Evolutionary conservation across 768 basidiomycete species (phyloP), one percentile per base, ranked within the genome.

Genomic region (Mrakia frigida): DNA sequence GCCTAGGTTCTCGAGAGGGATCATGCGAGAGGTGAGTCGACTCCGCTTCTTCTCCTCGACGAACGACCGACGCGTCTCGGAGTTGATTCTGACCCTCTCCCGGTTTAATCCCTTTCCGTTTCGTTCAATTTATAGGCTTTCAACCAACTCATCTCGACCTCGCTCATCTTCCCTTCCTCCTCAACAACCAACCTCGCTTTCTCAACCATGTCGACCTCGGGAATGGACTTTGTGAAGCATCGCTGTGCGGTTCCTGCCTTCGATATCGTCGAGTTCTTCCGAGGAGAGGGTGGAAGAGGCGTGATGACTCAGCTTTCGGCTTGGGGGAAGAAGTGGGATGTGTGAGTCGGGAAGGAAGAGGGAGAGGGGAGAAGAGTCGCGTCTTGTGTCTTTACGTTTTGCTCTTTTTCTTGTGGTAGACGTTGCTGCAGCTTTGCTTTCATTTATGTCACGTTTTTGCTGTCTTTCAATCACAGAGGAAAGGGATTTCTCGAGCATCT

Each of bases 221-320:
- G 88, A 9, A 89, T 88, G 74, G 90, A 90, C 79, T 98, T 94
- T 80, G 84, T 89, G 56, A 90, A 89, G 78, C 90, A 93, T 81
- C 87, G 90, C 33, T 92, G 89, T 79, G 83, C 86, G 2, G 85
- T 91, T 2, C 87, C 88, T 39, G 86, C 89, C 75, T 86, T 87
- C 21, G 89, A 90, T 31, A 86, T 96, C 25, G 81, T 83, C 23
- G 81, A 79, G 31, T 83, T 80, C 63, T 83, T 84, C 78, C 82
- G 81, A 71, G 81, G 80, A 3, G 81, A 81, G 53, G 82, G 81
- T 0, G 80, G 77, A n/a, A 80, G 79, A 74, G 73, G 80, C 9
- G 50, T 84, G 43, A 80, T 82, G 61, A 79, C 80, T 2, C 82
- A 84, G 74, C 65, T 84, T 61, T 75, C 76, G 13, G 80, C 77